A percentile compares a stretch with the other conserved stretches of the same genome.
phyloP scores from a whole-genome alignment of 345 rosid genomes.

The Erysimum cheiranthoides region DNA sequence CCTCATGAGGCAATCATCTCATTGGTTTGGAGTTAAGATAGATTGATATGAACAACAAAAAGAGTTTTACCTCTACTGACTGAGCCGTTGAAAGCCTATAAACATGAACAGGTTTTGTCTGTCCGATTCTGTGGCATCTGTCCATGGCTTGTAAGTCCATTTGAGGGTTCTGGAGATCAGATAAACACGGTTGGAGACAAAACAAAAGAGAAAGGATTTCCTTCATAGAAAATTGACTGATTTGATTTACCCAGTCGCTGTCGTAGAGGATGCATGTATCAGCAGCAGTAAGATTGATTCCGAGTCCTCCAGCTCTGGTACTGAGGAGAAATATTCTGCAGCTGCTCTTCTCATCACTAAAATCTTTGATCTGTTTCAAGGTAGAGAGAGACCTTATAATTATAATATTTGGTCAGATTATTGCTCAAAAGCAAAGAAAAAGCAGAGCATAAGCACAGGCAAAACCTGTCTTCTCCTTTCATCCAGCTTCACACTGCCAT shows the following conservation, averaged over 20 bases:
- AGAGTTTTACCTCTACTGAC: conserved; percentile 76
- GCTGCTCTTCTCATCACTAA: conserved; percentile 74
- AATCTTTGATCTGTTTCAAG: conserved; percentile 69
- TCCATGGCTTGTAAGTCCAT: conserved; percentile 99
- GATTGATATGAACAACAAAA: conserved; percentile 27
- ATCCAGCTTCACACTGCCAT: conserved; percentile 76
- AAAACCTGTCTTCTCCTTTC: conserved; percentile 89
- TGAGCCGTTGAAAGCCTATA: conserved; percentile 93
- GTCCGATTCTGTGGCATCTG: conserved; percentile 99
- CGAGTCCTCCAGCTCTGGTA: conserved; percentile 98
- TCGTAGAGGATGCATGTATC: conserved; percentile 96
- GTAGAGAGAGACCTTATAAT: conserved; percentile 9
- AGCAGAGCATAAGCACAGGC: background rate
- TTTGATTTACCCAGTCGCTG: conserved; percentile 85
- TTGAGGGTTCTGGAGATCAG: conserved; percentile 81
- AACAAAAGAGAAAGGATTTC: conserved; percentile 9
- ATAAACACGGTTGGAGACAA: conserved; percentile 36
- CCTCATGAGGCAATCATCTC: conserved; percentile 28
- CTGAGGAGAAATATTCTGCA: conserved; percentile 83
- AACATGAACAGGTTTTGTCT: conserved; percentile 98
- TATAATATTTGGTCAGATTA: conserved; percentile 2
- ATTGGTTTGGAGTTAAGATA: conserved; percentile 1
- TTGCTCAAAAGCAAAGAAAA: background rate
- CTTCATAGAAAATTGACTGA: background rate
- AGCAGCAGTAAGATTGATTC: conserved; percentile 96